A percentile compares a stretch with the other conserved stretches of the same genome.
Evolutionary conservation across 306 rosid species (phyloP).

Genomic region (Dalbergia cochinchinensis): DNA sequence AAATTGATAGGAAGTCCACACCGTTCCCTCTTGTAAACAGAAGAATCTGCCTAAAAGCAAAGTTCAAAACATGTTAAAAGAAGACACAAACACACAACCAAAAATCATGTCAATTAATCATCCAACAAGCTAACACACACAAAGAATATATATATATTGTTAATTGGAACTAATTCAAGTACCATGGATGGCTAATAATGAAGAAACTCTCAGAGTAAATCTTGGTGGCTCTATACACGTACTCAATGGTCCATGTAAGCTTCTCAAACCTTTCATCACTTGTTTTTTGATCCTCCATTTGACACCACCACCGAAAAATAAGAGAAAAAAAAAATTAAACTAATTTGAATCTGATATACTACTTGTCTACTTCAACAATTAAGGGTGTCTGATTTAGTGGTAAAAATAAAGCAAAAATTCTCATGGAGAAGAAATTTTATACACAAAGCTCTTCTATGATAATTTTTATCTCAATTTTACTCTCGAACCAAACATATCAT

Average conservation of each 20-base stretch:
- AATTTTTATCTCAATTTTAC: too few relatives aligned
- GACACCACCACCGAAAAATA: neutral
- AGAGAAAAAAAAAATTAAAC: neutral
- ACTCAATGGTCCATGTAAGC: slow-evolving; percentile 39
- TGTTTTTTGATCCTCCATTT: slow-evolving; percentile 28
- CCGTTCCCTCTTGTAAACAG: slow-evolving; percentile 25
- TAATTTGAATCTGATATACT: neutral
- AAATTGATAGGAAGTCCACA: slow-evolving; percentile 62
- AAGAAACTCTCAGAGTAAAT: slow-evolving; percentile 15
- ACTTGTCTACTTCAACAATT: neutral
- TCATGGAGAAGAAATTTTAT: too few relatives aligned
- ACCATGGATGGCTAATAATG: slow-evolving; percentile 33
- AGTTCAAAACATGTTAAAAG: slow-evolving; percentile 1
- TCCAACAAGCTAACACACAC: neutral
- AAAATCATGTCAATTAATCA: neutral
- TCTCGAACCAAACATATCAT: too few relatives aligned
- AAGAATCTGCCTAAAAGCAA: slow-evolving; percentile 65
- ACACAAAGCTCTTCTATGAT: too few relatives aligned
- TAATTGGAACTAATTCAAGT: neutral
- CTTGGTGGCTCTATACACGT: slow-evolving; percentile 25
- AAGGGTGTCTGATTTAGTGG: too few relatives aligned
- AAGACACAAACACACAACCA: neutral
- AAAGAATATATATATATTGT: too few relatives aligned
- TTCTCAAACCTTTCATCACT: neutral
- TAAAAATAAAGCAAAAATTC: too few relatives aligned